phyloP scores from a whole-genome alignment of 768 basidiomycete genomes.

The Pisolithus tinctorius region DNA sequence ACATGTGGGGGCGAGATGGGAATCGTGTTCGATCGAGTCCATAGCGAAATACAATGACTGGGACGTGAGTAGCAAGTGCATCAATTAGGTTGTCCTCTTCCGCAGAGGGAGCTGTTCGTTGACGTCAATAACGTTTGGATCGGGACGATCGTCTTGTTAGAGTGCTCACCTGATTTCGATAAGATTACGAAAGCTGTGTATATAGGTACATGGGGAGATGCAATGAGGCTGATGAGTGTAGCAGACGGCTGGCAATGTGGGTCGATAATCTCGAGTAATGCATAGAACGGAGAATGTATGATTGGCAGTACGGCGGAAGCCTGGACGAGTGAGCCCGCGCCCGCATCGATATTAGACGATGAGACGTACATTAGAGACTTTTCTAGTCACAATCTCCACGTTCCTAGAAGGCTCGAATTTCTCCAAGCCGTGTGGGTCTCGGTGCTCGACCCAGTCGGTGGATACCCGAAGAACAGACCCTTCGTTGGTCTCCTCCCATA shows the following conservation, averaged over 20 bases:
- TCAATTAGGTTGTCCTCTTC: constrained; percentile 43
- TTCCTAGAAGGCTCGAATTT: constrained; percentile 60
- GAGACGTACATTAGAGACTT: constrained; percentile 40
- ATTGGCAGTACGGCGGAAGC: constrained; percentile 32
- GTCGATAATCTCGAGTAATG: constrained; percentile 47
- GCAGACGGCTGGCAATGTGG: constrained; percentile 46
- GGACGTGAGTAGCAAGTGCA: constrained; percentile 45
- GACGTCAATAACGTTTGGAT: neutral
- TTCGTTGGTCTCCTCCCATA: constrained; percentile 45
- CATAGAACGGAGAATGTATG: constrained; percentile 52
- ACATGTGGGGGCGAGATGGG: constrained; percentile 33
- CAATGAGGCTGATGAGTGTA: constrained; percentile 45
- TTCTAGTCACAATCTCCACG: constrained; percentile 49
- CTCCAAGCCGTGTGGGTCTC: constrained; percentile 58
- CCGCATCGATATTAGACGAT: neutral
- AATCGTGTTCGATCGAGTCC: constrained; percentile 27
- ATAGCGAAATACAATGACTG: constrained; percentile 48
- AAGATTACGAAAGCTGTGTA: constrained; percentile 56
- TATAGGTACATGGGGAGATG: constrained; percentile 51
- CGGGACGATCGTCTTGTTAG: neutral
- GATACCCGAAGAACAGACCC: constrained; percentile 50
- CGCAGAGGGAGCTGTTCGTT: constrained; percentile 19
- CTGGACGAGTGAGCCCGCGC: constrained; percentile 12
- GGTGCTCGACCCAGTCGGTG: constrained; percentile 67
- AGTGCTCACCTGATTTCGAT: constrained; percentile 39